These are phyloP conservation scores for Jaenimonas drosophilae DNA, from an alignment of 208 protist genomes.

Conservation along the genomic window DNA sequence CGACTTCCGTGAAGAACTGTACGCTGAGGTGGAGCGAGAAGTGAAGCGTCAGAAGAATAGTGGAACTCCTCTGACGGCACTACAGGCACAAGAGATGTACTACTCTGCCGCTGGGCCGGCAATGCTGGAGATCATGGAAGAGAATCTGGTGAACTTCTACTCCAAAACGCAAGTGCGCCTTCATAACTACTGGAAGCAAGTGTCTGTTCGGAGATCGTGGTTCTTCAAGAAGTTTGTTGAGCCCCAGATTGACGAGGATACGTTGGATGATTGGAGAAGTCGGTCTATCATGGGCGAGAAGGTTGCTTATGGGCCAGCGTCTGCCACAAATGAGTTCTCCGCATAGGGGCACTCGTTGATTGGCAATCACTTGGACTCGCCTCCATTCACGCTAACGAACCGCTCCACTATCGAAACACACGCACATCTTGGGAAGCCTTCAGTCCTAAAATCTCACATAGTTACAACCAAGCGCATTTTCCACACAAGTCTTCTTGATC, in stretches of 20 bases:
- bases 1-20: slow-evolving; percentile 60
- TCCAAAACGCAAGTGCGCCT: slow-evolving; percentile 61
- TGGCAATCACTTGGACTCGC: too few species aligned
- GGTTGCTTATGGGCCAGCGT: slow-evolving; percentile 48
- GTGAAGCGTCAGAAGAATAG: slow-evolving; percentile 32
- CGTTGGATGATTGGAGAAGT: slow-evolving; percentile 47
- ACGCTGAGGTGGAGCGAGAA: slow-evolving; percentile 48
- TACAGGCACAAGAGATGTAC: slow-evolving; percentile 86
- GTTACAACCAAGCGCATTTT: too few species aligned
- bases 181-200: slow-evolving; percentile 85
- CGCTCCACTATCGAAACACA: too few species aligned
- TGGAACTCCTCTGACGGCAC: slow-evolving; percentile 55
- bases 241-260: slow-evolving; percentile 49
- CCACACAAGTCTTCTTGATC: too few species aligned
- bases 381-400: too few species aligned
- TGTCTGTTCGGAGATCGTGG: slow-evolving; percentile 66
- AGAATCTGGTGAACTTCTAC: slow-evolving; percentile 62
- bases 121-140: slow-evolving; percentile 66
- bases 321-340: slow-evolving; percentile 18
- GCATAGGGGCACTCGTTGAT: too few species aligned
- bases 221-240: slow-evolving; percentile 74
- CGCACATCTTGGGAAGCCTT: too few species aligned
- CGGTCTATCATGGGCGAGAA: slow-evolving; percentile 69
- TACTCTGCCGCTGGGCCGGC: slow-evolving; percentile 62
- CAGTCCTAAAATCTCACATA: too few species aligned